These are phyloP conservation scores for Cochlearia excelsa DNA, from an alignment of 345 rosid species.

Conservation along the genomic window DNA sequence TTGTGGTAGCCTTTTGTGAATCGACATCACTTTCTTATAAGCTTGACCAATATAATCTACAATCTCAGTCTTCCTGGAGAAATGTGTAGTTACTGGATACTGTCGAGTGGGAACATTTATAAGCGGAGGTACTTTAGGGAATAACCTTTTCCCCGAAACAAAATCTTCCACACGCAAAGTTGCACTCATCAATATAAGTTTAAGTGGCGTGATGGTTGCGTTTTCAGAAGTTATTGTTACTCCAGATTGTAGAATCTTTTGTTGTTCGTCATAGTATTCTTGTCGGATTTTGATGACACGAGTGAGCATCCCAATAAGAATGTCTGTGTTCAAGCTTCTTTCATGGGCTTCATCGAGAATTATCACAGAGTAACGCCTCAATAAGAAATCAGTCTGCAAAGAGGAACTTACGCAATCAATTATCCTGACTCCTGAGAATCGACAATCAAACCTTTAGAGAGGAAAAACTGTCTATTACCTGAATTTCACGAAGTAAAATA, in stretches of 20 bases:
- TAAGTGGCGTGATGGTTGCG: conserved; percentile 54
- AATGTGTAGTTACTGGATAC: conserved; percentile 69
- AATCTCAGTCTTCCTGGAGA: conserved; percentile 77
- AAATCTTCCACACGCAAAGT: conserved; percentile 83
- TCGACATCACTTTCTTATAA: conserved; percentile 76
- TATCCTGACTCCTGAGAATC: not conserved
- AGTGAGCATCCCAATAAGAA: conserved; percentile 89
- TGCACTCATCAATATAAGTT: conserved; percentile 91
- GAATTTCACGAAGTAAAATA: conserved; percentile 85
- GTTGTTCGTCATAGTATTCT: conserved; percentile 62
- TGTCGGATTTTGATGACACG: conserved; percentile 66
- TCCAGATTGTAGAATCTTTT: conserved; percentile 52
- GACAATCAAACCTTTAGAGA: not conserved
- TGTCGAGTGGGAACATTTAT: conserved; percentile 83
- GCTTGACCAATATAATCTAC: conserved; percentile 90
- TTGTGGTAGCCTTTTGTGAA: conserved; percentile 77
- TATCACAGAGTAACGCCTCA: conserved; percentile 80
- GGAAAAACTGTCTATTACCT: conserved; percentile 43
- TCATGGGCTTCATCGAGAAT: conserved; percentile 95
- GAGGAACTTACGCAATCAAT: conserved; percentile 16
- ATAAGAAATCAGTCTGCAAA: conserved; percentile 69
- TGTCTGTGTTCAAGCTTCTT: conserved; percentile 92
- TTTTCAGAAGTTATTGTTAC: conserved; percentile 45
- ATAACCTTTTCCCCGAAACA: conserved; percentile 60
- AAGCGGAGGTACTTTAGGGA: conserved; percentile 58